Conservation (phyloP, 2,329 filamentous ascomycete species). For the Stagonosporopsis vannaccii region DNA sequence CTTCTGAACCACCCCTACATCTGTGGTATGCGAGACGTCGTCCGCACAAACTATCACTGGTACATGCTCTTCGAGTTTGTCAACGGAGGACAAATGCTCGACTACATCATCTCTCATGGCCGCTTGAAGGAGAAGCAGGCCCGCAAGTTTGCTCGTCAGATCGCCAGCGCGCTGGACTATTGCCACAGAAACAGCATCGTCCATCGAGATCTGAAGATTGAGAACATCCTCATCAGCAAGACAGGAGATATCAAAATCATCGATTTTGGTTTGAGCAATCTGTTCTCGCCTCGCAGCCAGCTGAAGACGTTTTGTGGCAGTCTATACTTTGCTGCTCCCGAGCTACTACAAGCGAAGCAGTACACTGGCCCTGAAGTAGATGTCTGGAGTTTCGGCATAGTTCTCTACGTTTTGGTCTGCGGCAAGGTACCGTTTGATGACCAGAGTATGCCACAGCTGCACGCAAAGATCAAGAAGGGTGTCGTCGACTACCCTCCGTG, state of each 20-base stretch:
- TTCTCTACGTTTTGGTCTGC: slow-evolving; percentile 94
- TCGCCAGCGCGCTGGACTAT: slow-evolving; percentile 95
- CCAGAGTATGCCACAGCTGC: slow-evolving; percentile 97
- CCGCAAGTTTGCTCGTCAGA: slow-evolving; percentile 95
- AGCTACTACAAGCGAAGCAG: slow-evolving; percentile 88
- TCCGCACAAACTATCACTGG: slow-evolving; percentile 97
- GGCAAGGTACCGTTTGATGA: slow-evolving; percentile 99
- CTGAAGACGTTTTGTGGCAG: slow-evolving; percentile 98
- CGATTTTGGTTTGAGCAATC: slow-evolving; percentile 95
- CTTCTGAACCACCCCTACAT: slow-evolving; percentile 95
- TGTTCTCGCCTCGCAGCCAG: slow-evolving; percentile 84
- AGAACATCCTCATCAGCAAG: slow-evolving; percentile 99
- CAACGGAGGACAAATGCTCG: slow-evolving; percentile 98
- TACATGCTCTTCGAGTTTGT: slow-evolving; percentile 99
- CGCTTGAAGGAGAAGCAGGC: slow-evolving; percentile 98
- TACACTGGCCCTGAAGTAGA: slow-evolving; percentile 98
- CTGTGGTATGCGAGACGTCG: slow-evolving; percentile 92
- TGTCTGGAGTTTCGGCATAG: slow-evolving; percentile 98
- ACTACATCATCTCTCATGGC: slow-evolving; percentile 99
- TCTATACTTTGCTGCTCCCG: slow-evolving; percentile 95
- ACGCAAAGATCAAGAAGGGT: slow-evolving; percentile 98
- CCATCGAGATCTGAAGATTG: slow-evolving; percentile 96
- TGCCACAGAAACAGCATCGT: slow-evolving; percentile 98
- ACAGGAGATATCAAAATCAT: slow-evolving; percentile 99
- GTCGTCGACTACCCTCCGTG: slow-evolving; percentile 94